These are phyloP conservation scores for Quercus bicolor DNA, from an alignment of 306 rosid genomes.

Conservation along the genomic window DNA sequence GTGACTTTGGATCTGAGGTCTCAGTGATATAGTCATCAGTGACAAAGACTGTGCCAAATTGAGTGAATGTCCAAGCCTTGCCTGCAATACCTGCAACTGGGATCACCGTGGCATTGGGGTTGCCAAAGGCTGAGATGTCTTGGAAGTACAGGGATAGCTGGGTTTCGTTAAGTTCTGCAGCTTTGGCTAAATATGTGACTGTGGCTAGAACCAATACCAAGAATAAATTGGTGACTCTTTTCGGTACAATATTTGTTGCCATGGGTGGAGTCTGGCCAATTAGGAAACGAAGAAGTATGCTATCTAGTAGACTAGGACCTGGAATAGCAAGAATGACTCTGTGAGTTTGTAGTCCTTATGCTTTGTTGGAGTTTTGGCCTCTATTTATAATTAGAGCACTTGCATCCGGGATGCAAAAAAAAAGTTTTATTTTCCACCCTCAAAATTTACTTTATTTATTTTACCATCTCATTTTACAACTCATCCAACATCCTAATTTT, in stretches of 20 bases:
- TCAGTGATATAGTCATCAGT: constrained; percentile 22
- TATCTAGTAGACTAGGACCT: no score
- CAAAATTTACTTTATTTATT: no score
- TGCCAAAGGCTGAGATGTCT: neutral
- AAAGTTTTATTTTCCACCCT: no score
- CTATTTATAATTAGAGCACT: no score
- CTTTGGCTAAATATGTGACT: neutral
- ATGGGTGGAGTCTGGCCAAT: neutral
- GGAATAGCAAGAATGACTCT: no score
- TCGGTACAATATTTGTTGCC: neutral
- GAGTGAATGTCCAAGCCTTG: constrained; percentile 13
- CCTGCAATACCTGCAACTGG: constrained; percentile 21
- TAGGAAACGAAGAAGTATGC: no score
- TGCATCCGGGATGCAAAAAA: no score
- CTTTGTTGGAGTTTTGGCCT: no score
- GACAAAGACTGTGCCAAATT: constrained; percentile 18
- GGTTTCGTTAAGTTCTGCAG: constrained; percentile 8
- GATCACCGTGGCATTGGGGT: constrained; percentile 16
- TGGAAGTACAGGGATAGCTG: constrained; percentile 14
- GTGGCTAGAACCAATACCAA: neutral
- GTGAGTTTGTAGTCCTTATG: no score
- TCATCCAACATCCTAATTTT: rapidly evolving
- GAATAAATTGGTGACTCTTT: neutral
- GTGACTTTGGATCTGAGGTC: neutral
- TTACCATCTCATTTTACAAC: rapidly evolving